Evolutionary conservation across 345 rosid species (phyloP).

Genomic region (Syzygium aqueum): DNA sequence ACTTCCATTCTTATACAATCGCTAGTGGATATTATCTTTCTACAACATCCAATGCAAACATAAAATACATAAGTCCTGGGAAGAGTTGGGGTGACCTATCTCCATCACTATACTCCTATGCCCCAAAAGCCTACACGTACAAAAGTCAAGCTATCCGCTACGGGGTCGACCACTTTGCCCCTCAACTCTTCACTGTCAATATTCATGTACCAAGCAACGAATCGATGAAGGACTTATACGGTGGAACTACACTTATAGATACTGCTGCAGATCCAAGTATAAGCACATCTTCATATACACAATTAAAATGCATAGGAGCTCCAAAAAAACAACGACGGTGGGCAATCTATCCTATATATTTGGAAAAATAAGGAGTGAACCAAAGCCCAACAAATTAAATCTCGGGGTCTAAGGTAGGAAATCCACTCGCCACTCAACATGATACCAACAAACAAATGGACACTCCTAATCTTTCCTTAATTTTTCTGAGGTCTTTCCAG

Average conservation of each 20-base stretch:
- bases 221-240: accelerated
- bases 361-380: no score
- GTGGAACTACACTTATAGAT: not conserved
- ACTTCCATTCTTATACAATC: no score
- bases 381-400: no score
- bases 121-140: not conserved
- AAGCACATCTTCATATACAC: not conserved
- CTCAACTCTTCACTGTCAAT: accelerated
- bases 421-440: not conserved
- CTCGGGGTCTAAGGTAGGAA: not conserved
- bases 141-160: not conserved
- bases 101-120: not conserved
- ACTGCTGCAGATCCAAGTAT: no score
- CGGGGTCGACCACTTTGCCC: not conserved
- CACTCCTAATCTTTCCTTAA: not conserved
- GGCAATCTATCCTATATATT: not conserved
- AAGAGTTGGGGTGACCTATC: not conserved
- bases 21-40: no score
- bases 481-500: not conserved
- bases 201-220: not conserved
- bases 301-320: not conserved
- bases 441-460: not conserved
- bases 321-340: not conserved
- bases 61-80: not conserved
- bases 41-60: no score